phyloP scores from a whole-genome alignment of 768 basidiomycete genomes.

The Naganishia randhawae region DNA sequence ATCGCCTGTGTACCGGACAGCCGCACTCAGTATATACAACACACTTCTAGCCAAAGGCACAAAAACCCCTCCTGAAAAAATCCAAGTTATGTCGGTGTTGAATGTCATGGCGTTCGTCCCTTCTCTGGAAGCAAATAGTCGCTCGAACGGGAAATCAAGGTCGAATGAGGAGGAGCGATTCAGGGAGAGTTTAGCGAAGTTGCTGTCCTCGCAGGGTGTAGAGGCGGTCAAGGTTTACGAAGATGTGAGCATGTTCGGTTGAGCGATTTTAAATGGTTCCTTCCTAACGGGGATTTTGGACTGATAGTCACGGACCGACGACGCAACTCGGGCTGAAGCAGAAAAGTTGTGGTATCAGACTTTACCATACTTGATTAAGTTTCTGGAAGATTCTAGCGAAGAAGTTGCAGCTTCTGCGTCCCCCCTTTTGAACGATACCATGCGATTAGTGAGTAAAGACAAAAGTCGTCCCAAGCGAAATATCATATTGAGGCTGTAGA shows the following conservation, averaged over 20 bases:
- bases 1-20: slow-evolving; percentile 68
- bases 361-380: slow-evolving; percentile 76
- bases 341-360: slow-evolving; percentile 62
- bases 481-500: neutral
- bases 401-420: slow-evolving; percentile 84
- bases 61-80: slow-evolving; percentile 82
- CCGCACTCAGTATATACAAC: slow-evolving; percentile 72
- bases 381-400: slow-evolving; percentile 84
- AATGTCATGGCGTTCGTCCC: slow-evolving; percentile 77
- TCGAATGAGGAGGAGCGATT: slow-evolving; percentile 80
- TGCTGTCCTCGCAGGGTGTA: slow-evolving; percentile 74
- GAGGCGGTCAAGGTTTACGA: slow-evolving; percentile 78
- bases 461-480: neutral
- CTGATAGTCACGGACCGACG: slow-evolving; percentile 31
- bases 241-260: slow-evolving; percentile 57
- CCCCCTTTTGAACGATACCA: slow-evolving; percentile 69
- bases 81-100: slow-evolving; percentile 83
- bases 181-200: slow-evolving; percentile 77
- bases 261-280: neutral
- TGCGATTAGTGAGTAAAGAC: slow-evolving; percentile 62
- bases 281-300: neutral
- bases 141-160: slow-evolving; percentile 64
- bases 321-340: slow-evolving; percentile 62
- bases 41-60: slow-evolving; percentile 88
- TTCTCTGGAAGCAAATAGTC: slow-evolving; percentile 71